phyloP scores from a whole-genome alignment of 176 grass and related monocot genomes.

The Phyllostachys edulis region DNA sequence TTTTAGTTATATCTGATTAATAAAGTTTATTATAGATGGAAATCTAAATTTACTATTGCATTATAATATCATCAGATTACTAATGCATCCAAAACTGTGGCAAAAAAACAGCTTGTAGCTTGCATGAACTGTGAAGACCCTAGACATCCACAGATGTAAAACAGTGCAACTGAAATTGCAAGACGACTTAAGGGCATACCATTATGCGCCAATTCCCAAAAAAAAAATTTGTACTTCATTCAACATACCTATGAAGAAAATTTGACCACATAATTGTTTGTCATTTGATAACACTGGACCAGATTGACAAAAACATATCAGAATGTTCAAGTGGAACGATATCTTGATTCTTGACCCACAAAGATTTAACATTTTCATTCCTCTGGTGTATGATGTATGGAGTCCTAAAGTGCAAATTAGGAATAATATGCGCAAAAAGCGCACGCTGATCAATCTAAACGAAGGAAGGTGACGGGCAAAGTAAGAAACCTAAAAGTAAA shows the following conservation, averaged over 20 bases:
- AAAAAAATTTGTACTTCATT: background rate
- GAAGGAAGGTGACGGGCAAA: background rate
- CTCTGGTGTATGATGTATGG: background rate
- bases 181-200: background rate
- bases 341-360: background rate
- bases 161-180: background rate
- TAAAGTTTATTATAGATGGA: background rate
- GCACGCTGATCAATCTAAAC: background rate
- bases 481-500: background rate
- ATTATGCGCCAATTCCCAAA: background rate
- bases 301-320: background rate
- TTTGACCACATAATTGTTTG: background rate
- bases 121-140: background rate
- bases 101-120: background rate
- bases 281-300: background rate
- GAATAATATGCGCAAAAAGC: too few relatives aligned
- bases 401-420: background rate
- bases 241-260: background rate
- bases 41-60: conserved; percentile 17
- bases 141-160: background rate
- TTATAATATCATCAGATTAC: background rate
- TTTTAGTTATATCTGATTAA: background rate
- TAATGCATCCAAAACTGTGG: background rate
- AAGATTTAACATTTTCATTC: background rate
- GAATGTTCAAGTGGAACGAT: background rate